A percentile compares a stretch with the other conserved stretches of the same genome.
phyloP scores from a whole-genome alignment of 139 green algal genomes.

The Haematococcus lacustris region DNA sequence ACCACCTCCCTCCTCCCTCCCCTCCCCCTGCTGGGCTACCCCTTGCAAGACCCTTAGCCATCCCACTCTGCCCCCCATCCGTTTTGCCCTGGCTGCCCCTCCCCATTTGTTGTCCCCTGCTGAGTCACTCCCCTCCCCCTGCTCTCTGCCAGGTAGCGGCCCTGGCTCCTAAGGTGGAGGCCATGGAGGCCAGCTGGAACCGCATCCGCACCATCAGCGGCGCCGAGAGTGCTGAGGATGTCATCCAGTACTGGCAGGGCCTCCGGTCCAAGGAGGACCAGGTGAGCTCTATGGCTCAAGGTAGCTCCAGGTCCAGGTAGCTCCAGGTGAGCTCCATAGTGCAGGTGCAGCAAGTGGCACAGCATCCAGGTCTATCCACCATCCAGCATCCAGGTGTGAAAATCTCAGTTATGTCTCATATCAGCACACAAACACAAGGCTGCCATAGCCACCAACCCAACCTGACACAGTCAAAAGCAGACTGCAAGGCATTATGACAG shows the following conservation, averaged over 20 bases:
- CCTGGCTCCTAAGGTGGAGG: constrained; percentile 66
- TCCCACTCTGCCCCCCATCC: too few species aligned
- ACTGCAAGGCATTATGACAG: background rate
- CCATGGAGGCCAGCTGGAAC: constrained; percentile 71
- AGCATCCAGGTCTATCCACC: background rate
- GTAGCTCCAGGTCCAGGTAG: background rate
- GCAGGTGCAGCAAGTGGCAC: background rate
- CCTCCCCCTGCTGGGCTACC: too few species aligned
- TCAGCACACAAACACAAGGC: too few species aligned
- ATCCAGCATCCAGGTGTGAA: background rate
- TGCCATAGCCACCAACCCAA: background rate
- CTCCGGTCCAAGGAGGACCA: background rate
- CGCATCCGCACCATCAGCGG: constrained; percentile 62
- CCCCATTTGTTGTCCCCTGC: too few species aligned
- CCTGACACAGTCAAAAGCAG: background rate
- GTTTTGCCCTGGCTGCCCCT: too few species aligned
- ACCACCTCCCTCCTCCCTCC: too few species aligned
- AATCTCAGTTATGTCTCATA: too few species aligned
- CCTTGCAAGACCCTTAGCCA: too few species aligned
- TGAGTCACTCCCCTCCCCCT: too few species aligned
- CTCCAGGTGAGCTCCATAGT: background rate
- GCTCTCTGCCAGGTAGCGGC: constrained; percentile 45
- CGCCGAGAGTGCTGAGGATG: constrained; percentile 52
- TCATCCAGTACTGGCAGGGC: constrained; percentile 71
- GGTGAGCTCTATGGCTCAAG: background rate